phyloP scores from a whole-genome alignment of 208 protist species.

The Wallacemonas sp. region DNA sequence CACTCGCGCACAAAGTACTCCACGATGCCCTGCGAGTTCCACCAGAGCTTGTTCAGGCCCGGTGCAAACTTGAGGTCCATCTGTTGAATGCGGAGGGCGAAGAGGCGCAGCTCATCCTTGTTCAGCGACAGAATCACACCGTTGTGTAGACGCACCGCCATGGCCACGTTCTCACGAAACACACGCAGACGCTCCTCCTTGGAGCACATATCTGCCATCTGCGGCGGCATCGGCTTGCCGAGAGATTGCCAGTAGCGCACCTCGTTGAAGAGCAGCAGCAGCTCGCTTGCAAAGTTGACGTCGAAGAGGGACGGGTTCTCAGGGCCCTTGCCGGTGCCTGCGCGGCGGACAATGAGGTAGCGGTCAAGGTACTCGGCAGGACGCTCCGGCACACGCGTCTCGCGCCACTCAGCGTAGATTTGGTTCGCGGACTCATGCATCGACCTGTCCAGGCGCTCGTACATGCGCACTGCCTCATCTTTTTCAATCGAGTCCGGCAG shows the following conservation, averaged over 20 bases:
- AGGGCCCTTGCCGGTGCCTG: slow-evolving; percentile 38
- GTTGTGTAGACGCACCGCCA: slow-evolving; percentile 96
- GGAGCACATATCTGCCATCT: slow-evolving; percentile 85
- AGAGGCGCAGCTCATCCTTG: slow-evolving; percentile 92
- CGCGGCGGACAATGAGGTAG: slow-evolving; percentile 76
- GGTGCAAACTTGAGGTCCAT: slow-evolving; percentile 93
- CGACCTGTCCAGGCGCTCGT: slow-evolving; percentile 78
- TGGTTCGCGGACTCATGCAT: slow-evolving; percentile 83
- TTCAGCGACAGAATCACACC: slow-evolving; percentile 85
- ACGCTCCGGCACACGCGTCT: slow-evolving; percentile 48
- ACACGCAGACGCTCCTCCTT: slow-evolving; percentile 92
- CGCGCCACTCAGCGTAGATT: slow-evolving; percentile 80
- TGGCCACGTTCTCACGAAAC: slow-evolving; percentile 95
- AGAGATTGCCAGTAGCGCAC: slow-evolving; percentile 93
- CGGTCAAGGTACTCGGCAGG: slow-evolving; percentile 86
- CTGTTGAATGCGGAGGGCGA: slow-evolving; percentile 89
- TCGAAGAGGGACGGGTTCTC: slow-evolving; percentile 78
- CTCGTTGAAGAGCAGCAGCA: slow-evolving; percentile 95
- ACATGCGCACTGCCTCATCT: slow-evolving; percentile 71
- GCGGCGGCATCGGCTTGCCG: slow-evolving; percentile 83
- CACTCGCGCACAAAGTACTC: slow-evolving; percentile 96
- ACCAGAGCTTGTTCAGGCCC: slow-evolving; percentile 94
- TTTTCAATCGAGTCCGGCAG: slow-evolving; percentile 78
- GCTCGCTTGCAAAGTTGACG: slow-evolving; percentile 93
- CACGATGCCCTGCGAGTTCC: slow-evolving; percentile 93